Conservation (phyloP, 441 rosid genomes). For the Pelargonium australe region DNA sequence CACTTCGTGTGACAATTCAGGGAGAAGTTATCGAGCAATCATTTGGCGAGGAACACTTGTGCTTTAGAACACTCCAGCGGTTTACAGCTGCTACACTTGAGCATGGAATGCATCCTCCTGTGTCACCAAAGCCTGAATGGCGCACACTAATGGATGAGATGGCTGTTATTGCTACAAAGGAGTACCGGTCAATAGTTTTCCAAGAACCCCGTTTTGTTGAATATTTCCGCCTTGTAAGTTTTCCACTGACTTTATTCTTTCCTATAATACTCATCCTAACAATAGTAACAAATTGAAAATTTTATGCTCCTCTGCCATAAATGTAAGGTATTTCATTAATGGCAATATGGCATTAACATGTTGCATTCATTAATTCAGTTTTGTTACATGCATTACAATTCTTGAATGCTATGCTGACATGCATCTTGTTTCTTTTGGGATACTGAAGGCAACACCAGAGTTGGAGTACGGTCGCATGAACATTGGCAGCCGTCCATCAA, state of each 20-base stretch:
- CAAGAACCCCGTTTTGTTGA: conserved; percentile 86
- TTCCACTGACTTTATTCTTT: no score
- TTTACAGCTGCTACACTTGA: conserved; percentile 92
- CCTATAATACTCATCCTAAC: no score
- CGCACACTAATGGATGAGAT: conserved; percentile 75
- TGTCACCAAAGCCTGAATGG: conserved; percentile 60
- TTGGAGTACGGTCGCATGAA: conserved; percentile 94
- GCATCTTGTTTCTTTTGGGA: background rate
- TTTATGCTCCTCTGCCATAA: no score
- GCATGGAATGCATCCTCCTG: conserved; percentile 2
- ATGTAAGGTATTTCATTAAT: no score
- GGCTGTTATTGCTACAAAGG: conserved; percentile 81
- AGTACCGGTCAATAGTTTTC: conserved; percentile 79
- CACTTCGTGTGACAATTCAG: background rate
- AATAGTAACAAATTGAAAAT: no score
- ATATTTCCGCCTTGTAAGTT: conserved; percentile 87
- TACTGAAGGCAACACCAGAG: conserved; percentile 80
- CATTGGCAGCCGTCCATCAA: conserved; percentile 94
- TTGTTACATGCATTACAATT: conserved; percentile 1
- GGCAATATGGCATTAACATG: background rate
- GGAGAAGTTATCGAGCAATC: background rate
- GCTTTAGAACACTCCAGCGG: conserved; percentile 53
- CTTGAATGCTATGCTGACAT: background rate
- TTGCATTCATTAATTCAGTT: background rate
- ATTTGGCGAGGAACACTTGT: background rate